These are phyloP conservation scores for Plectosphaerella sp. DNA, from an alignment of 2,329 filamentous ascomycete genomes.

Conservation along the genomic window DNA sequence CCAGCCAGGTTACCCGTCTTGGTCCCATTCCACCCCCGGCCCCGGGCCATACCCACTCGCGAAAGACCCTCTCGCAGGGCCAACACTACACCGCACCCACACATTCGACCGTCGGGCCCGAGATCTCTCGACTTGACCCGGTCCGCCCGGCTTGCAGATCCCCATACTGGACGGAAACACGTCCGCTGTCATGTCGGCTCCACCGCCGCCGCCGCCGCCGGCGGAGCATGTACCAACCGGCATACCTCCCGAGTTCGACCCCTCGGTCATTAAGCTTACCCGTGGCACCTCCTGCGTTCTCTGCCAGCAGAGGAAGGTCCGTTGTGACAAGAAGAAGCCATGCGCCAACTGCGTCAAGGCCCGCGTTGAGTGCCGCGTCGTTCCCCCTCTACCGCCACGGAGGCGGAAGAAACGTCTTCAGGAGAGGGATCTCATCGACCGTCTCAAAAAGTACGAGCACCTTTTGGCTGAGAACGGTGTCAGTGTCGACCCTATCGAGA, in stretches of 20 bases:
- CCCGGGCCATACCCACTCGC: neutral
- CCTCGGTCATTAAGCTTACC: slow-evolving; percentile 48
- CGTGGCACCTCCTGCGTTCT: slow-evolving; percentile 62
- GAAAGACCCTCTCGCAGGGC: no score
- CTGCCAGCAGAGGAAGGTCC: slow-evolving; percentile 73
- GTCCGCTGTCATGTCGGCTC: neutral
- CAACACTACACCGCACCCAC: no score
- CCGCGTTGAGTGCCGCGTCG: slow-evolving; percentile 55
- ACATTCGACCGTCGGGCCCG: no score
- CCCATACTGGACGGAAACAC: no score
- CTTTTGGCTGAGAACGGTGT: slow-evolving; percentile 63
- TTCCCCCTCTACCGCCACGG: slow-evolving; percentile 52
- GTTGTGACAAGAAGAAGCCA: slow-evolving; percentile 68
- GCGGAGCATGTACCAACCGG: neutral
- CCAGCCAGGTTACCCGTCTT: neutral
- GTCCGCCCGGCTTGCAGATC: no score
- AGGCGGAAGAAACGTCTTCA: slow-evolving; percentile 60
- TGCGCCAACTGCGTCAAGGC: slow-evolving; percentile 66
- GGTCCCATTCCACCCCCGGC: neutral
- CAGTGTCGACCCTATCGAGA: slow-evolving; percentile 55
- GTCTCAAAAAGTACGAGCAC: slow-evolving; percentile 64
- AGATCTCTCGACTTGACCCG: no score
- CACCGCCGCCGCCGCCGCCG: slow-evolving; percentile 4
- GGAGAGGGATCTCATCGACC: slow-evolving; percentile 65
- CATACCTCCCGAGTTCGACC: slow-evolving; percentile 25